Evolutionary conservation across 768 basidiomycete genomes (phyloP).

Genomic region (Gymnopilus dilepis): DNA sequence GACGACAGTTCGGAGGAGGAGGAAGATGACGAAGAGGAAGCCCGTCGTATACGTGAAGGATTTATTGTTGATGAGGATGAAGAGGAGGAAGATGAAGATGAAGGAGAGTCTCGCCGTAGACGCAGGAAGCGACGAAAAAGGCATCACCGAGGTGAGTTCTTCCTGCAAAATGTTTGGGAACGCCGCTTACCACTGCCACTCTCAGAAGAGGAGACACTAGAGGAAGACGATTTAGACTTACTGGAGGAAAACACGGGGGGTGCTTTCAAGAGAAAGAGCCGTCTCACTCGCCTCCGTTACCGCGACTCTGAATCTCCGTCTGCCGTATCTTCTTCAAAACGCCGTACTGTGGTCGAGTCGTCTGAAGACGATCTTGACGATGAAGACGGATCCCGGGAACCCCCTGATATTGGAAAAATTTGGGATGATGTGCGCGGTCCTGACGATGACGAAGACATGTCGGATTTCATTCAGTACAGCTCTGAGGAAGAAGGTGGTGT

Average conservation of each 20-base stretch:
- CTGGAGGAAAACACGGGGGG: slow-evolving; percentile 91
- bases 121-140: slow-evolving; percentile 72
- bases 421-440: slow-evolving; percentile 83
- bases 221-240: slow-evolving; percentile 92
- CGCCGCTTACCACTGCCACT: slow-evolving; percentile 20
- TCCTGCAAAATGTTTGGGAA: slow-evolving; percentile 1
- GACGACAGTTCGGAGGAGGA: slow-evolving; percentile 86
- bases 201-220: slow-evolving; percentile 71
- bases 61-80: slow-evolving; percentile 95
- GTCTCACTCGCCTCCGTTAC: slow-evolving; percentile 74
- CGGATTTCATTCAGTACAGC: slow-evolving; percentile 76
- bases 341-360: slow-evolving; percentile 65
- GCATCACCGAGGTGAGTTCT: slow-evolving; percentile 59
- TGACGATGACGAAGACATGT: slow-evolving; percentile 75
- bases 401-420: slow-evolving; percentile 70
- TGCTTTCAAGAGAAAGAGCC: slow-evolving; percentile 65
- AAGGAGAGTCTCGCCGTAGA: slow-evolving; percentile 60
- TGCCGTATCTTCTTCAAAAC: slow-evolving; percentile 62
- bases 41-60: slow-evolving; percentile 76
- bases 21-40: slow-evolving; percentile 92
- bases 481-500: slow-evolving; percentile 72
- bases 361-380: slow-evolving; percentile 79
- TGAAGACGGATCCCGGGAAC: slow-evolving; percentile 56
- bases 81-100: slow-evolving; percentile 85
- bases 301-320: slow-evolving; percentile 75